Base-by-base conservation (phyloP, 768 basidiomycete species). In the Boletus eberwhitei region DNA sequence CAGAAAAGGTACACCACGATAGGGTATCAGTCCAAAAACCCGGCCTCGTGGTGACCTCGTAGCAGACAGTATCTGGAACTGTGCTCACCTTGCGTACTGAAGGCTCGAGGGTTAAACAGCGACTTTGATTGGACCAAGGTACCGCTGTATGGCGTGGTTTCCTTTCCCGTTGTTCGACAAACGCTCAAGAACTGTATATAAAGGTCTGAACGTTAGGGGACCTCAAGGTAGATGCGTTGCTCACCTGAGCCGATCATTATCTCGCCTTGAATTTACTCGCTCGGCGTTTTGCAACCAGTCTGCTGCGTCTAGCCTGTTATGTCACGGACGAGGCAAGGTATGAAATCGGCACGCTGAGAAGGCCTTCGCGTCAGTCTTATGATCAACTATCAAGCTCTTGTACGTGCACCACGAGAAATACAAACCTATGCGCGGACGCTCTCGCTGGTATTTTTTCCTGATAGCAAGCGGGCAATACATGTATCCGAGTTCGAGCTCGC, bases 401-500 rank as follows among this genome's bases (percentile, higher is more conserved):
- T 3, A 16, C 34, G 35, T 19, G 8, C 35, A 21, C 45, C 51
- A 37, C 51, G 26, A 16, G 19, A 48, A 37, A 29, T 48, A 2
- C 13, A 42, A 17, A 50, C 40, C n/a, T 44, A 39, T 36, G 13
- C 5, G 14, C 29, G 2, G 26, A 42, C 53, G 3, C 11, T 19
- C 29, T 54, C 53, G n/a, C 34, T 54, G n/a, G 48, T 7, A 17
- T 52, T 54, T 36, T 54, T 54, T 43, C 53, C 53, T 7, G 39
- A 34, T 24, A 26, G 35, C 16, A 24, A 54, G 34, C 40, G 35
- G 19, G 53, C 49, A 17, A 21, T 52, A 12, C 53, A 54, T 6
- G 49, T 54, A 21, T 43, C 48, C 34, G 5, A 42, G 8, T 3
- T 11, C 49, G 26, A 14, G 5, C 26, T 54, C 42, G 53, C 49